These are phyloP conservation scores for Cyclanthera cordifolia DNA, from an alignment of 306 rosid genomes.

Conservation along the genomic window DNA sequence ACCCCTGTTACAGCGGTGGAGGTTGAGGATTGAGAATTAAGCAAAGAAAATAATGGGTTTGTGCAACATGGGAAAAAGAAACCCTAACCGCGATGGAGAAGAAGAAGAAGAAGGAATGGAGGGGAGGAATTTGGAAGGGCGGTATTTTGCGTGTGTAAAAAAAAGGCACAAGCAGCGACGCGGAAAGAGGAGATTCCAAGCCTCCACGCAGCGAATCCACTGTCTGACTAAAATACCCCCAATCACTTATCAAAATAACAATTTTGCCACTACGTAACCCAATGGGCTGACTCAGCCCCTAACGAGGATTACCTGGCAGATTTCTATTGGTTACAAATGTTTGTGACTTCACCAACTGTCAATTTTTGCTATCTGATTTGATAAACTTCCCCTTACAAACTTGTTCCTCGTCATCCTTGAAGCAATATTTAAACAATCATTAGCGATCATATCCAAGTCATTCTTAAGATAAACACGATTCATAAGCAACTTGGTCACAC, in stretches of 20 bases:
- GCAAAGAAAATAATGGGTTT: constrained; percentile 8
- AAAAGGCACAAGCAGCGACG: neutral
- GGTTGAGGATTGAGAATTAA: constrained; percentile 14
- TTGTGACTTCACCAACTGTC: too few relatives aligned
- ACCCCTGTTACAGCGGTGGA: constrained; percentile 16
- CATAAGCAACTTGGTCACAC: too few relatives aligned
- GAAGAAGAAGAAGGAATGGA: constrained; percentile 1
- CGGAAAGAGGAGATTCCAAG: constrained; percentile 15
- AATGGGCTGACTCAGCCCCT: neutral
- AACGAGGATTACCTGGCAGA: neutral
- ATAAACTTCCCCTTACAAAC: too few relatives aligned
- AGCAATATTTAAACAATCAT: too few relatives aligned
- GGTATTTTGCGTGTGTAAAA: constrained; percentile 8
- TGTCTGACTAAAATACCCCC: neutral
- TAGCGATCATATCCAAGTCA: too few relatives aligned
- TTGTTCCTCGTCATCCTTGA: too few relatives aligned
- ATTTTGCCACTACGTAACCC: neutral
- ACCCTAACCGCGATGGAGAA: constrained; percentile 51
- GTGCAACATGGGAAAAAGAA: constrained; percentile 27
- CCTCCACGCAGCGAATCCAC: constrained; percentile 6
- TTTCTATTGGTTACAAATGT: too few relatives aligned
- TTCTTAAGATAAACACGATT: too few relatives aligned
- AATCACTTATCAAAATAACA: neutral
- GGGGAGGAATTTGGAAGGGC: neutral
- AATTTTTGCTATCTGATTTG: too few relatives aligned